Base-by-base conservation (phyloP, 495 filamentous ascomycete species). In the Aspergillus steynii region DNA sequence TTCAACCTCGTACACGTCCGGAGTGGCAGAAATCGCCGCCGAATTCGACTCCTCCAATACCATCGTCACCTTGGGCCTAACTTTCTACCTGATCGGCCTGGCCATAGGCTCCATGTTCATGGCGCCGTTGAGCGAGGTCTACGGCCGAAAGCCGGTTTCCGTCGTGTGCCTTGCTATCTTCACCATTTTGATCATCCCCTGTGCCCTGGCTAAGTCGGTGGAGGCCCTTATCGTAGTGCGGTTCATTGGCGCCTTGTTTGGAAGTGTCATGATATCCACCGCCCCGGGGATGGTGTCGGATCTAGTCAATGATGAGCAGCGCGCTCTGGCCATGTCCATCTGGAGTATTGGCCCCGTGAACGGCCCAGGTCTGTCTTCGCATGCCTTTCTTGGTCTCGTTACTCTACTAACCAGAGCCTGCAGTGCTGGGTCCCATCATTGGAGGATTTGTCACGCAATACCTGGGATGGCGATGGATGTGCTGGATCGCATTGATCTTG, bases 381-480 rank as follows among this genome's bases (percentile, higher is more conserved):
- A 1, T 26, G 47, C 34, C 12, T 29, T 20, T 14, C 45, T 27
- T 27, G 6, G 1, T 37, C 2, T 5, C 8, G 1, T 7, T 8
- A 2, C 14, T 10, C 5, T 26, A 50, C 26, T 45, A 14, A 32
- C 29, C 26, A 52, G 25, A 28, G 10, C 4, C 15, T 1, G 14
- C 29, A 68, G 66, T 68, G n/a, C 10, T 68, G 37, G 83, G 81
- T 0, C 88, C 85, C 0, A 76, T 92, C 1, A 85, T 93, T 56
- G 91, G 90, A 29, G 91, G 91, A 0, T 92, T 93, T 65, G 83
- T 90, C 4, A 76, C 71, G 26, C 72, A 80, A 59, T 88, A 90
- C 68, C 79, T 93, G 28, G 91, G 91, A 8, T 96, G 92, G 92
- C 74, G 90, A 31, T 96, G 90, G 90, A 88, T 85, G n/a, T 90